Evolutionary conservation across 140 eudicot genomes (phyloP).

Genomic region (Flaveria floridana): DNA sequence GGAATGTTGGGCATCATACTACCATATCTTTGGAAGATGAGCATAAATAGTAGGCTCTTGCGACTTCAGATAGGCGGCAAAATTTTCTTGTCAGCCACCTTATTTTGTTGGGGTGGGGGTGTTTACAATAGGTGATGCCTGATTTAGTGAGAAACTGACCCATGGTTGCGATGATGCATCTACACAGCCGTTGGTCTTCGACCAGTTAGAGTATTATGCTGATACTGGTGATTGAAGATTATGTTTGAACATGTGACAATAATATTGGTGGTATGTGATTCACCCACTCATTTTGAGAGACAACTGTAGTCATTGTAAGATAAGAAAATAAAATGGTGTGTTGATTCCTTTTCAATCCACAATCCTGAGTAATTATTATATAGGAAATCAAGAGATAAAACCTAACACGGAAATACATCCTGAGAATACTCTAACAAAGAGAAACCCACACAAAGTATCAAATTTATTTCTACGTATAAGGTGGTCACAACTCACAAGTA

Average conservation of each 20-base stretch:
- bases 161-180: background rate
- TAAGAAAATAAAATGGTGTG: background rate
- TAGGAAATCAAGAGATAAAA: background rate
- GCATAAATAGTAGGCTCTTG: too few species aligned
- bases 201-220: background rate
- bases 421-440: background rate
- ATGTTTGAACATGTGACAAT: background rate
- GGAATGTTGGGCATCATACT: too few species aligned
- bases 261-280: background rate
- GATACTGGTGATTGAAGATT: background rate
- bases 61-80: too few species aligned
- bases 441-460: background rate
- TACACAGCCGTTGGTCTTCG: background rate
- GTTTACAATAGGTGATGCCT: too few species aligned
- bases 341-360: background rate
- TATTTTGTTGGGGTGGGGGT: too few species aligned
- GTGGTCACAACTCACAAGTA: slow-evolving; percentile 11
- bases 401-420: background rate
- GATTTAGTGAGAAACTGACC: background rate
- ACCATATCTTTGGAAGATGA: too few species aligned
- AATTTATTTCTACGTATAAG: slow-evolving; percentile 13
- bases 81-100: too few species aligned
- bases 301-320: background rate
- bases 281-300: background rate
- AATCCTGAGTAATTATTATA: too few species aligned